Evolutionary conservation across 306 rosid species (phyloP).

Genomic region (Aeschynomene evenia): DNA sequence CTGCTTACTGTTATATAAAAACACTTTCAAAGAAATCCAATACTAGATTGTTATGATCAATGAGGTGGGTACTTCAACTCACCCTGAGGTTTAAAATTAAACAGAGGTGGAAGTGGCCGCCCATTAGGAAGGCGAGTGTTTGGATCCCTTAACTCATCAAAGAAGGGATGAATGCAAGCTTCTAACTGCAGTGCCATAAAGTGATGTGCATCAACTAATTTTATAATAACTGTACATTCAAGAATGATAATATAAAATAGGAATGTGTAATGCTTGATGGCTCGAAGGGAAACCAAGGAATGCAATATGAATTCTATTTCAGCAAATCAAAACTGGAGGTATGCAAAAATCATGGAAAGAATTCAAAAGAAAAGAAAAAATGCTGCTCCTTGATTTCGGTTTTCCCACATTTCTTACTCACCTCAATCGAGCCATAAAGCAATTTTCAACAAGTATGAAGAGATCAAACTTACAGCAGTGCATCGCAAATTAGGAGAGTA

Average conservation of each 20-base stretch:
- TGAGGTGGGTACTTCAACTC: conserved; percentile 26
- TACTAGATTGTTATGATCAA: conserved; percentile 17
- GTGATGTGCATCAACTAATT: conserved; percentile 2
- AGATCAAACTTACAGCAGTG: conserved; percentile 74
- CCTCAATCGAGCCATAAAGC: too few species aligned
- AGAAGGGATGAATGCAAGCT: conserved; percentile 99
- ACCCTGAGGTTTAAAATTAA: conserved; percentile 92
- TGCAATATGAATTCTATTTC: too few species aligned
- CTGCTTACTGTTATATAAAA: neutral
- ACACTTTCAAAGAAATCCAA: conserved; percentile 6
- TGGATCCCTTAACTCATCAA: conserved; percentile 95
- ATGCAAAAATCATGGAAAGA: too few species aligned
- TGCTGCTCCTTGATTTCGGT: too few species aligned
- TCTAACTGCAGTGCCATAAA: conserved; percentile 64
- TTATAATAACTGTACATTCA: neutral
- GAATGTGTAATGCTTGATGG: too few species aligned
- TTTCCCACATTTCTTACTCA: too few species aligned
- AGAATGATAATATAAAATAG: neutral
- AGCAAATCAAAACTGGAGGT: too few species aligned
- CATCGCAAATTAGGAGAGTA: conserved; percentile 98
- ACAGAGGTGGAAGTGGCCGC: conserved; percentile 97
- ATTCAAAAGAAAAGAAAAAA: too few species aligned
- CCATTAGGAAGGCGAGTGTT: conserved; percentile 95
- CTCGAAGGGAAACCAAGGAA: too few species aligned
- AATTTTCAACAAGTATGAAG: too few species aligned